A percentile compares a stretch with the other conserved stretches of the same genome.
These are phyloP conservation scores for Yamadazyma conglobata DNA, from an alignment of 1,139 yeast genomes.

Conservation along the genomic window DNA sequence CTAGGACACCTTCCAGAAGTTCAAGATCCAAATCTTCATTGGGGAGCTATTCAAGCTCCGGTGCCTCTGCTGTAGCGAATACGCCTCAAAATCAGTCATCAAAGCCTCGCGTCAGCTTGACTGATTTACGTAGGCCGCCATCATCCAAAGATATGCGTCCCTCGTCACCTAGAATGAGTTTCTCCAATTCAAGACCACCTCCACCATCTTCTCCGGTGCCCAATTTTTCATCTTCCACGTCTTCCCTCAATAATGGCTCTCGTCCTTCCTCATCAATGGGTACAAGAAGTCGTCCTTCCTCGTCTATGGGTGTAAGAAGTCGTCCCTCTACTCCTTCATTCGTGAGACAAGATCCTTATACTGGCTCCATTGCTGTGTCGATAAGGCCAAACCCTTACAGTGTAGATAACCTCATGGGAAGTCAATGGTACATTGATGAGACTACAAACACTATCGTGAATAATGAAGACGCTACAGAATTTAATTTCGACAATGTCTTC, in stretches of 20 bases:
- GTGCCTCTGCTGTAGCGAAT: slow-evolving; percentile 7
- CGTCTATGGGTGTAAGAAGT: slow-evolving; percentile 32
- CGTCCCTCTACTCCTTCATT: slow-evolving; percentile 42
- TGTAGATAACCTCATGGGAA: slow-evolving; percentile 18
- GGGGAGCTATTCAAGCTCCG: slow-evolving; percentile 12
- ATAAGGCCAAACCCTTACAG: slow-evolving; percentile 52
- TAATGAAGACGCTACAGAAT: slow-evolving; percentile 49
- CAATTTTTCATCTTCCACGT: not conserved
- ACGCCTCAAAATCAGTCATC: slow-evolving; percentile 17
- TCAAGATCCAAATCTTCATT: slow-evolving; percentile 22
- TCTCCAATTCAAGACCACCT: slow-evolving; percentile 6
- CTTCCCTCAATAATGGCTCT: not conserved
- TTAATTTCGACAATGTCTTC: slow-evolving; percentile 76
- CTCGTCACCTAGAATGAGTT: slow-evolving; percentile 19
- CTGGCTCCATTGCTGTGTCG: slow-evolving; percentile 51
- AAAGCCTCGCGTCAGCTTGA: slow-evolving; percentile 17
- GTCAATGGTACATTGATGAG: slow-evolving; percentile 45
- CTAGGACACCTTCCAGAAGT: slow-evolving; percentile 14
- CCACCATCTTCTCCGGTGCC: slow-evolving; percentile 2
- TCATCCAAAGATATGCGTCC: slow-evolving; percentile 21
- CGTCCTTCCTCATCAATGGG: slow-evolving; percentile 5
- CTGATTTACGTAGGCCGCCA: slow-evolving; percentile 25
- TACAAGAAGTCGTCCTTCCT: slow-evolving; percentile 27
- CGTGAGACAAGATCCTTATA: slow-evolving; percentile 36
- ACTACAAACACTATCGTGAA: slow-evolving; percentile 43